phyloP scores from a whole-genome alignment of 495 filamentous ascomycete genomes.

The Endocarpon pusillum region DNA sequence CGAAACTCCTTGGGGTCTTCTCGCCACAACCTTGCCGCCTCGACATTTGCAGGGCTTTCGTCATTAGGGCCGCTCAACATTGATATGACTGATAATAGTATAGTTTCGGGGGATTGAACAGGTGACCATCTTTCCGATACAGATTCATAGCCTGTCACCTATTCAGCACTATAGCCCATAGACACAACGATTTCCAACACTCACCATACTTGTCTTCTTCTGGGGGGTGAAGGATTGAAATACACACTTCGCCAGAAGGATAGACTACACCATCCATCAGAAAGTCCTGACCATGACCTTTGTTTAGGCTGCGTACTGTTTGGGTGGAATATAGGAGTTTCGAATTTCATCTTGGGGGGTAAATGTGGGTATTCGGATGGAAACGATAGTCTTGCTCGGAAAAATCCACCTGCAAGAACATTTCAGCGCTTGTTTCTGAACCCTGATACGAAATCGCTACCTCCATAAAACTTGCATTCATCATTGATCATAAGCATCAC shows the following conservation, averaged over 20 bases:
- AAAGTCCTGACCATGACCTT: neutral
- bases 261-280: conserved; percentile 38
- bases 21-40: conserved; percentile 75
- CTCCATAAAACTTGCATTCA: conserved; percentile 90
- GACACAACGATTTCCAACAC: too few species aligned
- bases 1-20: conserved; percentile 71
- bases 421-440: conserved; percentile 2
- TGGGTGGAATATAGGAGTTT: conserved; percentile 79
- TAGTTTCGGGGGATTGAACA: conserved; percentile 94
- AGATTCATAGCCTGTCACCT: conserved; percentile 83
- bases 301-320: conserved; percentile 40
- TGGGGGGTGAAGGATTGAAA: conserved; percentile 90
- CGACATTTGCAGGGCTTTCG: conserved; percentile 88
- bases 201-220: conserved; percentile 92
- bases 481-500: conserved; percentile 98
- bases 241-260: conserved; percentile 77
- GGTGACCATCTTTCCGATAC: conserved; percentile 90
- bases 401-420: conserved; percentile 55
- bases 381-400: conserved; percentile 65
- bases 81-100: conserved; percentile 80
- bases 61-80: conserved; percentile 88
- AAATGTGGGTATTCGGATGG: conserved; percentile 71
- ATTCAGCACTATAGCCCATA: too few species aligned
- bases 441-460: conserved; percentile 16
- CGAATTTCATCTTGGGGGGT: conserved; percentile 85